phyloP scores from a whole-genome alignment of 192 early-diverging fungal species.

The Mycoemilia scoparia region DNA sequence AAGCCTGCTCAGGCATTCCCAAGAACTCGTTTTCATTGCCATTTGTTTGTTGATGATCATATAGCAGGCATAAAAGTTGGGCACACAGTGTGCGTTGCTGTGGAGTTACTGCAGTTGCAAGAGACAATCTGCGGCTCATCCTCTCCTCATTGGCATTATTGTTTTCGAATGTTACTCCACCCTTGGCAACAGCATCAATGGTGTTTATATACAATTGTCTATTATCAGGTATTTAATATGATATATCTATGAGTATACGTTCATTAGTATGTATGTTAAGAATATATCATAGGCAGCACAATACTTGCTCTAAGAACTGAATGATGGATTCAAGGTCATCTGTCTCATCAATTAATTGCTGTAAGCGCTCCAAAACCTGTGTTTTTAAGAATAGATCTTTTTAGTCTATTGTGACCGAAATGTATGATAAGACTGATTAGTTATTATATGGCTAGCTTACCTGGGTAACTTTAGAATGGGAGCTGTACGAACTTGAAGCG shows the following conservation, averaged over 20 bases:
- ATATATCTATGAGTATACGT: slow-evolving; percentile 18
- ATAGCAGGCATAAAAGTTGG: slow-evolving; percentile 26
- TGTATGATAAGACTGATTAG: no score
- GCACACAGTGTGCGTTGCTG: slow-evolving; percentile 19
- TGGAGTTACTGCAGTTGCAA: slow-evolving; percentile 12
- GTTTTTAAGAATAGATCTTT: slow-evolving; percentile 1
- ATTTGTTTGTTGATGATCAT: no score
- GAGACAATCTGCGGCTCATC: slow-evolving; percentile 20
- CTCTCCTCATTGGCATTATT: slow-evolving; percentile 29
- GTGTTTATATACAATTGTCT: slow-evolving; percentile 24
- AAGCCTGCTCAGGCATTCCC: slow-evolving; percentile 22
- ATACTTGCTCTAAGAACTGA: no score
- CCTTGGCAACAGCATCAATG: slow-evolving; percentile 23
- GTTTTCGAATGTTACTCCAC: no score
- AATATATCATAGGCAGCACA: no score
- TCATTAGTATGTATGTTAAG: no score
- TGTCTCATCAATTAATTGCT: slow-evolving; percentile 5
- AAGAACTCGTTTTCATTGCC: slow-evolving; percentile 5
- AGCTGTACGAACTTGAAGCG: no score
- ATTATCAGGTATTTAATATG: slow-evolving; percentile 17
- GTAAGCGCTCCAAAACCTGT: slow-evolving; percentile 1
- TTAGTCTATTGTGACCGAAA: no score
- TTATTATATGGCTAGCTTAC: no score
- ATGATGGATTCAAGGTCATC: slow-evolving; percentile 17
- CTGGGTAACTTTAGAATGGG: no score